Evolutionary conservation across 2,329 filamentous ascomycete species (phyloP).

Genomic region (Calonectria henricotiae): DNA sequence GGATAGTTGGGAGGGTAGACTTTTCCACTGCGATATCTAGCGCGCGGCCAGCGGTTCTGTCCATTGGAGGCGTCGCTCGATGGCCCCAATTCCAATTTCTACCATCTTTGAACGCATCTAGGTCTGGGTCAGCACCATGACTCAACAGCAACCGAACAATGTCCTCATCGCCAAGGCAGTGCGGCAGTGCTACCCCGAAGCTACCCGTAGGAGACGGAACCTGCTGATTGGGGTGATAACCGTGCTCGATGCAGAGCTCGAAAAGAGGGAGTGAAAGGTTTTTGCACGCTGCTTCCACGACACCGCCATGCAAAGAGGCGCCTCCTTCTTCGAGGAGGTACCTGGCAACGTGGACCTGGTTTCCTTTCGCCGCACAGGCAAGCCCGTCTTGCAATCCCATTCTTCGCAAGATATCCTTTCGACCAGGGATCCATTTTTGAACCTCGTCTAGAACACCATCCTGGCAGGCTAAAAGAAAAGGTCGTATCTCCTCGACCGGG

Average conservation of each 20-base stretch:
- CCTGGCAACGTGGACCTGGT: neutral
- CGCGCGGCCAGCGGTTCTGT: neutral
- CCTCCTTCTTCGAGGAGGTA: neutral
- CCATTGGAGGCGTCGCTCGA: neutral
- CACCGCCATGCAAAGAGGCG: neutral
- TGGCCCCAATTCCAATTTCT: neutral
- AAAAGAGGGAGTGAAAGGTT: neutral
- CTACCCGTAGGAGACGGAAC: neutral
- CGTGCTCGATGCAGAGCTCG: neutral
- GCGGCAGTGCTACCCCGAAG: neutral
- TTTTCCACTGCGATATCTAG: neutral
- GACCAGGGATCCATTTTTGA: neutral
- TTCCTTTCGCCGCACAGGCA: neutral
- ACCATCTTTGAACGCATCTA: neutral
- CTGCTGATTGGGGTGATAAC: conserved; percentile 8
- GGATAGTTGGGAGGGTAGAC: neutral
- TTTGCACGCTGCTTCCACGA: neutral
- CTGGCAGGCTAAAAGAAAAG: neutral
- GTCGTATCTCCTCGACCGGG: neutral
- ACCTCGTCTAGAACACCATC: neutral
- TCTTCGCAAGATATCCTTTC: neutral
- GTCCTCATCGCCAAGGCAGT: neutral
- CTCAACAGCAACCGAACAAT: neutral
- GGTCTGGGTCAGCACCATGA: neutral
- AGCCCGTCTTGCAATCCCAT: neutral